Base-by-base conservation (phyloP, 768 basidiomycete species). In the Plicaturopsis crispa region DNA sequence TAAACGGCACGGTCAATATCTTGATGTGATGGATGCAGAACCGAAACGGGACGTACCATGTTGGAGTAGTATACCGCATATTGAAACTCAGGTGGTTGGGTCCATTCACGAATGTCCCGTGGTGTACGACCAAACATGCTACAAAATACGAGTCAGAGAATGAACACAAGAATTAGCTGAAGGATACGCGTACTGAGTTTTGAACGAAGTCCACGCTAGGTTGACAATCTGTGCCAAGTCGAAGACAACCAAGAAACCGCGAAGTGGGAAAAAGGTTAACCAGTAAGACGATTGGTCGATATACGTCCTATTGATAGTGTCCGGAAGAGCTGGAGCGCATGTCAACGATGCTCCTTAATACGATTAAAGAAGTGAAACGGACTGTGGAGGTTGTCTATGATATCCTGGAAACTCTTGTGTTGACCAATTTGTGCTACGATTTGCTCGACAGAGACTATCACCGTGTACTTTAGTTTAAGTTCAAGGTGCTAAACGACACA, bases 221-320 rank as follows among this genome's bases (percentile, higher is more conserved):
- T 96, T 96, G 62, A 98, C 60, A 36, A 98, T 78, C 61, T 99
- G 96, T 5, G 96, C 94, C 23, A 99, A 67, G 57, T 99, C 96
- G 54, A 98, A 98, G 40, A 97, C 68, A 7, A 79, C 84, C 30
- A 98, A 73, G 74, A 97, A 96, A 18, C 93, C 96, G 55, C 94
- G 88, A 24, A 98, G 69, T 82, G 92, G 90, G 69, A 93, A 89
- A 67, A 80, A 93, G 3, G 89, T 94, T 36, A 94, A 63, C 89
- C 90, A 94, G 60, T 85, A 96, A 16, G 84, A 87, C 6, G 84
- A 70, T 53, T 98, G 94, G 51, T 84, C 76, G 49, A 98, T 81
- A 51, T 98, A 99, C 0, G 93, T 91, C 35, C 66, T 63, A 52
- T 96, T 87, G 52, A 98, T 87, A 4, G 60, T 72, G 14, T 57